Evolutionary conservation across 2,329 filamentous ascomycete species (phyloP), one percentile per base, ranked within the genome.

Genomic region (Grosmannia serpens): DNA sequence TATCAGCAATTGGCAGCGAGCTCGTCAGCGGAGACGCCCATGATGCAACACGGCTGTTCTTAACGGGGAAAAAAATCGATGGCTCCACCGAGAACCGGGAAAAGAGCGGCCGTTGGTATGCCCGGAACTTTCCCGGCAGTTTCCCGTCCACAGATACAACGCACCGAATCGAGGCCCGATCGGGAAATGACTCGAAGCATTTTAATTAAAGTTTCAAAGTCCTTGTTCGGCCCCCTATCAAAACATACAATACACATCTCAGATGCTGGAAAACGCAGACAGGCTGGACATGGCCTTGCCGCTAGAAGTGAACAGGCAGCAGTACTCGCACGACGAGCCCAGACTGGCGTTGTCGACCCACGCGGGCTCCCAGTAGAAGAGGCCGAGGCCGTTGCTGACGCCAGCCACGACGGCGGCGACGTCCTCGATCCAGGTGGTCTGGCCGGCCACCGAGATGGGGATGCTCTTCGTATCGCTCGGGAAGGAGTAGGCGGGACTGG

Each of bases 311-410:
- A 64, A 60, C 62, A 64, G 59, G 46, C 57, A 57, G 24, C 60
- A 62, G 41, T 59, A 53, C 3, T 51, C 58, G 46, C 62, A 64
- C 38, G 62, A 64, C 15, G 62, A 64, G n/a, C 61, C 62, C 29
- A 62, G 58, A 7, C 24, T 51, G 26, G 59, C 59, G 47, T 64
- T 64, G 49, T 61, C 41, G 3, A 64, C 35, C 61, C 62, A 64
- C 2, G 59, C 62, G 0, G 62, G 62, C 58, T 90, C 86, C 86
- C 86, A 89, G 64, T 89, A 89, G 62, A 85, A 88, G 9, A 89
- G 51, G 0, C 85, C 87, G 31, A 73, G 69, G 0, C 84, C 84
- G 1, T 77, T 76, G 1, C 69, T 74, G 0, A 83, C 77, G 1
- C 71, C 75, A 1, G 74, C 71, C 0, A 88, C 77, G 1, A 82